Base-by-base conservation (phyloP, 345 rosid genomes). In the Acer saccharum region DNA sequence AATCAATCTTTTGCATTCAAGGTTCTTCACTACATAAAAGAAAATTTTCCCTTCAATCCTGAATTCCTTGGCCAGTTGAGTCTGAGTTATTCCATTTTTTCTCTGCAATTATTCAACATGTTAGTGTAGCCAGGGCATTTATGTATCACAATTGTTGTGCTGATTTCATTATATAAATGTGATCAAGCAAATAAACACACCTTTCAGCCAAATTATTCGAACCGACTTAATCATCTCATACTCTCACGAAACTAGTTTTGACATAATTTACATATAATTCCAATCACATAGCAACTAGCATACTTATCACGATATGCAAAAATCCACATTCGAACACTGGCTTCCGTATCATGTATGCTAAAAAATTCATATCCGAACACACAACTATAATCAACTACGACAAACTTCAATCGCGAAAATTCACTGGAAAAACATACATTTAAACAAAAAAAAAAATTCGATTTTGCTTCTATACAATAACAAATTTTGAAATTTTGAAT, bases 31-130 rank as follows among this genome's bases (percentile, higher is more conserved):
- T 35, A 35, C 39, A 35, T 35, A 4, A 35, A 35, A 35, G 39
- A 35, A 35, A 35, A 35, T 35, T 35, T 35, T 35, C 39, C 39
- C 6, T 35, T 35, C 39, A 61, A 92, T 89, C 32, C 87, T 86
- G 63, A 93, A 87, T 78, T 93, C 97, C 90, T 92, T 93, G 12
- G 89, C 90, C 76, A 95, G 86, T 72, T 90, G 88, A 82, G 83
- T 88, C 75, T 95, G 99, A 1, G 96, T 88, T 70, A 92, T 86
- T 60, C 99, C 98, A 79, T 86, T 86, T 21, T 82, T 35, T 35
- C 77, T 86, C 99, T 95, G 82, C 82, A 84, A 78, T 23, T 4
- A 35, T 35, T 35, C 6, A 35, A 35, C 39, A 63, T 21, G 12
- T 75, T 65, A 75, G 55, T 4, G 62, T 29, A 78, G 43, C 65